Evolutionary conservation across 208 protist genomes (phyloP), one percentile per base, ranked within the genome.

Genomic region (Wallacemonas sp.): DNA sequence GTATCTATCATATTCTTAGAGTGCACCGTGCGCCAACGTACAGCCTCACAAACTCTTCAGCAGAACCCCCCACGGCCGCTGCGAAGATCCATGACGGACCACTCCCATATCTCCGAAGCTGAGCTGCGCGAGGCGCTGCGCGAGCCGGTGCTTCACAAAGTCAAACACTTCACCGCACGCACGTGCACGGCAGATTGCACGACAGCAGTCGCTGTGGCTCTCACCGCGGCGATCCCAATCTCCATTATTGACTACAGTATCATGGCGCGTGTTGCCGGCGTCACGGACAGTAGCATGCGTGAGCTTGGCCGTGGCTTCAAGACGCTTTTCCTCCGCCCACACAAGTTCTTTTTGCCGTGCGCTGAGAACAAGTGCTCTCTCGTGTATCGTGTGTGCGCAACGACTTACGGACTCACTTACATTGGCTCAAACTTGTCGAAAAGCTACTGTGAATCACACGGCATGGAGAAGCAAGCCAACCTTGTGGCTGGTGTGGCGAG

Each of bases 181-280:
- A 85, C 84, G 39, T 68, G 62, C 19, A 72, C 75, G 22, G 85
- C 86, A 3, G 89, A 95, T 69, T 78, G 82, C 53, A 60, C 73
- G 26, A 91, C 89, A 1, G 83, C 89, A 15, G 41, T 82, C 0
- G 81, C 68, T 11, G 89, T 95, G 5, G 85, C 79, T 12, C 56
- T 90, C 54, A 84, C 77, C 1, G 89, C 89, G 1, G 82, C 85
- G 0, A 79, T 95, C 44, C 89, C 89, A 17, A 90, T 95, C 55
- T 95, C 89, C 27, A 90, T 95, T 62, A 87, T 95, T 60, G 89
- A 95, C 74, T 95, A 95, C 72, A 91, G 83, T 34, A 95, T 95
- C 51, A 95, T 95, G 83, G 77, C 89, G 0, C 80, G 86, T 39
- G 85, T 95, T 19, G 83, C 85, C 5, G 85, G 88, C 17, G 75